phyloP scores from a whole-genome alignment of 352 stramenopile species.

The Thraustotheca clavata region DNA sequence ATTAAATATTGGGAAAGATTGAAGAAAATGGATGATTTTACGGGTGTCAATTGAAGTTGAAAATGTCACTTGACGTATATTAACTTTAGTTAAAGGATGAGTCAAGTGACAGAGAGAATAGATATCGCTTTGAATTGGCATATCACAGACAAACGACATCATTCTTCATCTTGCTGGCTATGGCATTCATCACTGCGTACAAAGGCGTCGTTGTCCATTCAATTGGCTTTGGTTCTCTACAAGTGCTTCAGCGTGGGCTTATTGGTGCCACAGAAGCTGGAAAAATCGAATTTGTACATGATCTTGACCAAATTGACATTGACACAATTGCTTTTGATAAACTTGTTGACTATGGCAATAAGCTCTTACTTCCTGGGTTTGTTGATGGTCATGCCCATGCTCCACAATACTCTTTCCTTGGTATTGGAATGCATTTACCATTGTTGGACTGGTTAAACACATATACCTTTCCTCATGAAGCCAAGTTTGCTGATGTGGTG shows the following conservation, averaged over 20 bases:
- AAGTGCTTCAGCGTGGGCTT: slow-evolving; percentile 54
- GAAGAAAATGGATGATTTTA: no score
- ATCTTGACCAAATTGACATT: slow-evolving; percentile 28
- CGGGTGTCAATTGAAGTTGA: background rate
- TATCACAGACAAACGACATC: background rate
- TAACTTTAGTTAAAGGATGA: background rate
- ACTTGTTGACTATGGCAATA: slow-evolving; percentile 57
- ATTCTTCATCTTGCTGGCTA: background rate
- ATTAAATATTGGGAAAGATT: no score
- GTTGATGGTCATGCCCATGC: slow-evolving; percentile 92
- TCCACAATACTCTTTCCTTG: slow-evolving; percentile 90
- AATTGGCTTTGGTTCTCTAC: slow-evolving; percentile 39
- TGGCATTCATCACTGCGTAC: slow-evolving; percentile 42
- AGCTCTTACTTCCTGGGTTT: slow-evolving; percentile 89
- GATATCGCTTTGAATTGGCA: background rate
- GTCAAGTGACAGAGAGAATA: background rate
- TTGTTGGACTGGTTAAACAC: slow-evolving; percentile 91
- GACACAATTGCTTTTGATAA: slow-evolving; percentile 11
- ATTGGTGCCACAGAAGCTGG: slow-evolving; percentile 44
- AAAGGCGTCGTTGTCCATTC: slow-evolving; percentile 74
- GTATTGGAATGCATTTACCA: slow-evolving; percentile 89
- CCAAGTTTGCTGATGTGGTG: slow-evolving; percentile 50
- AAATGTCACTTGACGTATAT: background rate
- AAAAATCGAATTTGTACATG: slow-evolving; percentile 40
- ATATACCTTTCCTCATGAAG: slow-evolving; percentile 92